Base-by-base conservation (phyloP, 1,139 yeast genomes). In the Pichia sp. region DNA sequence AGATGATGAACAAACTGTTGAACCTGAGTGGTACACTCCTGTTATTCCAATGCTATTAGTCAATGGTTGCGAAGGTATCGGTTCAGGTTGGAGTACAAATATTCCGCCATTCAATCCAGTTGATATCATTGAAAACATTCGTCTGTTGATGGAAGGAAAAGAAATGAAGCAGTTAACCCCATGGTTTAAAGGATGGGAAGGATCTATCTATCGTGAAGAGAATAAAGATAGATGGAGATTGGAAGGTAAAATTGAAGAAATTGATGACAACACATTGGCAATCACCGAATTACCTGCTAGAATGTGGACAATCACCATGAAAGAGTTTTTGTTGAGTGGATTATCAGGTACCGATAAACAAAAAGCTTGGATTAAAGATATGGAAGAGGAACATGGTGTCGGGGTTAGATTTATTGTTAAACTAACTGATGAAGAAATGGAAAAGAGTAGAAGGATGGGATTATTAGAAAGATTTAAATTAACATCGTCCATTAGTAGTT, bases 21-120 rank as follows among this genome's bases (percentile, higher is more conserved):
- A 94, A 62, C 99, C 99, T 0, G 90, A 86, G 58, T 87, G 95
- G 92, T 94, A 88, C 62, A 70, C 86, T 35, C 99, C 99, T 1
- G 80, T 94, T 28, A 58, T 94, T 42, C 99, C 99, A 4, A 86
- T 88, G 88, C 62, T 92, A 33, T 71, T 94, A 50, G 95, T 94
- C 6, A 94, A 94, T 61, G 99, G 99, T 47, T 75, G 94, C 8
- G 98, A 94, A 66, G 99, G 99, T 67, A 94, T 94, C 64, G 99
- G 99, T 54, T 90, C 98, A 42, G 99, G 98, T 55, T 94, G 98
- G 97, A 86, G 96, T 50, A 88, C 98, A 1, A 81, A 78, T 51
- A 84, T 94, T 52, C 99, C 98, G 2, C 79, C 85, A 39, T 92
- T 77, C 64, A 88, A 92, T 60, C 99, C 99, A 0, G 59, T 64